Evolutionary conservation across 2,329 filamentous ascomycete species (phyloP).

Genomic region (Alternaria brassicae): DNA sequence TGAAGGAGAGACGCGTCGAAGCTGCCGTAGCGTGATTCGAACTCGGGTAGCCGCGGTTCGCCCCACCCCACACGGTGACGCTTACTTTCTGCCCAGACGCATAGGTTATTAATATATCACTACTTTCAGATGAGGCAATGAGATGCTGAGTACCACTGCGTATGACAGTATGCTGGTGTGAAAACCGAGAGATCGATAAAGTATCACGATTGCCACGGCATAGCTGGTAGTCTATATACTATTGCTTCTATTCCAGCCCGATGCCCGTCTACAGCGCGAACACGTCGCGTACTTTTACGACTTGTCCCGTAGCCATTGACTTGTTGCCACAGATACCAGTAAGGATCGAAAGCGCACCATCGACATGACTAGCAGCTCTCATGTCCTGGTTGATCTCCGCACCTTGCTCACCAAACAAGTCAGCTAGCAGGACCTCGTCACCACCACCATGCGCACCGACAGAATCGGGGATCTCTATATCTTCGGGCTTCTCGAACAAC

Average conservation of each 20-base stretch:
- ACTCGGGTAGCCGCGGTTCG: not conserved
- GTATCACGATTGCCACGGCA: too few species aligned
- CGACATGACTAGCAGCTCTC: conserved; percentile 65
- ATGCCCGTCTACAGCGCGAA: conserved; percentile 21
- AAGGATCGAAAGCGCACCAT: conserved; percentile 66
- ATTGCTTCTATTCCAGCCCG: too few species aligned
- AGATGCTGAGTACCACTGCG: not conserved
- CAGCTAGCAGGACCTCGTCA: conserved; percentile 63
- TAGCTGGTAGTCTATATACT: not conserved
- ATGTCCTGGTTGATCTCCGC: conserved; percentile 57
- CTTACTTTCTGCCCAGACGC: not conserved
- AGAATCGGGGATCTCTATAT: conserved; percentile 61
- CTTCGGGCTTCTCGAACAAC: conserved; percentile 64
- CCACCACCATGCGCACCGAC: conserved; percentile 67
- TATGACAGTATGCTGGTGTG: not conserved
- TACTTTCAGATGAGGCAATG: not conserved
- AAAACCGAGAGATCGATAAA: not conserved
- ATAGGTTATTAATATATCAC: not conserved
- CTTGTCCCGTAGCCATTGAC: conserved; percentile 64
- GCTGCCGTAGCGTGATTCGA: not conserved
- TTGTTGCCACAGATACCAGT: conserved; percentile 67
- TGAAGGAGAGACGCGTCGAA: conserved; percentile 1
- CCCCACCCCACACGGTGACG: not conserved
- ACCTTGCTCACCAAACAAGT: conserved; percentile 63
- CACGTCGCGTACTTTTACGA: conserved; percentile 63